Conservation (phyloP, 2,329 filamentous ascomycete genomes). For the Aspergillus sp. region DNA sequence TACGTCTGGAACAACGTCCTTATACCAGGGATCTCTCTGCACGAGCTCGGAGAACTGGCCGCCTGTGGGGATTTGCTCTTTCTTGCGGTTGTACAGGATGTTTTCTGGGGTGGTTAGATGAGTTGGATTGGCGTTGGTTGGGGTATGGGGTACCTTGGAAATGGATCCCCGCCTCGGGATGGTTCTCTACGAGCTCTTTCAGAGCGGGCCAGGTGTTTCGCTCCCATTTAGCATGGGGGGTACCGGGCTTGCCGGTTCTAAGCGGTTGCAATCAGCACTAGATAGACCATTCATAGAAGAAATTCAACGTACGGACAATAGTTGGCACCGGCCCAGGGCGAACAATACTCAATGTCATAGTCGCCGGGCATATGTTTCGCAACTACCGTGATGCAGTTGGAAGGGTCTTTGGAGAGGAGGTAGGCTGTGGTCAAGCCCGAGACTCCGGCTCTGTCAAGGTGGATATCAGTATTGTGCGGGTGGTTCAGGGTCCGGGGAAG, state of each 20-base stretch:
- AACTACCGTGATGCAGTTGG: constrained; percentile 65
- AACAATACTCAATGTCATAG: constrained; percentile 87
- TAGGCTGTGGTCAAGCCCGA: constrained; percentile 65
- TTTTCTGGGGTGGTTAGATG: constrained; percentile 37
- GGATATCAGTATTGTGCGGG: constrained; percentile 7
- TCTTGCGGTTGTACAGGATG: constrained; percentile 59
- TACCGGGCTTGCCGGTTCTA: constrained; percentile 33
- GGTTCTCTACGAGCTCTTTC: constrained; percentile 58
- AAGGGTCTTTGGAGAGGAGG: constrained; percentile 56
- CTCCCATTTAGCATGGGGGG: constrained; percentile 54
- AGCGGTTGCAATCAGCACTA: background rate
- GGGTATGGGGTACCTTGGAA: constrained; percentile 60
- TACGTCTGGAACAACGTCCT: constrained; percentile 67
- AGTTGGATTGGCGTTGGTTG: background rate
- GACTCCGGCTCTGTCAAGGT: constrained; percentile 57
- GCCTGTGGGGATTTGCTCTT: constrained; percentile 57
- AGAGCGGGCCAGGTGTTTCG: constrained; percentile 64
- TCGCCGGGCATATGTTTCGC: constrained; percentile 93
- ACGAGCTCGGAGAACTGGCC: constrained; percentile 67
- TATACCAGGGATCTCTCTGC: constrained; percentile 70
- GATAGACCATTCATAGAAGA: background rate
- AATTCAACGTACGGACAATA: constrained; percentile 63
- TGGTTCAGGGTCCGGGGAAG: background rate
- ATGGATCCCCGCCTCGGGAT: constrained; percentile 77
- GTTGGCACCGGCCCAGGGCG: constrained; percentile 85